Percentiles rank a stretch among this genome's conserved stretches.
Conservation (phyloP, 257 asterid genomes). For the Marsdenia floribunda region DNA sequence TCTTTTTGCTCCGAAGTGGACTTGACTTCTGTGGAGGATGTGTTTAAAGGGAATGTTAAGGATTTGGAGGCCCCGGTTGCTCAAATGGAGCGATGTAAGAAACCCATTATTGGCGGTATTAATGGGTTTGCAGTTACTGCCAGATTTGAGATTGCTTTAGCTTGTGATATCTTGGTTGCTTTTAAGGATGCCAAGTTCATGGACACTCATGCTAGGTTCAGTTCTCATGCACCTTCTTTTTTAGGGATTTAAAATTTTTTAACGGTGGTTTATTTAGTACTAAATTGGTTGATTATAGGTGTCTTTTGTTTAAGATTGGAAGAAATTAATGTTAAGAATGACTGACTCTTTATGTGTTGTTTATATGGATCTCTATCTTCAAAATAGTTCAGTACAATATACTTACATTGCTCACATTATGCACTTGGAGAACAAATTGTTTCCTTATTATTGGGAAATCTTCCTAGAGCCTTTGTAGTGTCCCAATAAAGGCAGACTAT, state of each 20-base stretch:
- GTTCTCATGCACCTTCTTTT: neutral
- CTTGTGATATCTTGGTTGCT: conserved; percentile 86
- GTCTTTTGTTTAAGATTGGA: neutral
- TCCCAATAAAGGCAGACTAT: neutral
- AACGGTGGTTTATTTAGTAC: neutral
- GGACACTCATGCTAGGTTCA: conserved; percentile 89
- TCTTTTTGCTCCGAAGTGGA: conserved; percentile 93
- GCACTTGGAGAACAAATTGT: neutral
- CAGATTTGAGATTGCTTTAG: conserved; percentile 86
- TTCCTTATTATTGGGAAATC: neutral
- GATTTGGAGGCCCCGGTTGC: conserved; percentile 68
- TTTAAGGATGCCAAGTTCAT: conserved; percentile 82
- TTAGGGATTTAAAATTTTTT: neutral
- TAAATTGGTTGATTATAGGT: neutral
- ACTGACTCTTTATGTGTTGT: neutral
- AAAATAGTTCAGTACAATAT: neutral
- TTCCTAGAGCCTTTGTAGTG: neutral
- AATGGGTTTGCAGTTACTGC: conserved; percentile 93
- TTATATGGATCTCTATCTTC: neutral
- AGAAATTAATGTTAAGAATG: neutral
- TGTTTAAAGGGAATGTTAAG: conserved; percentile 82
- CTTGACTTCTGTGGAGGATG: conserved; percentile 84
- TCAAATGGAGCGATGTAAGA: conserved; percentile 80
- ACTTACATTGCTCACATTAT: neutral
- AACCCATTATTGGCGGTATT: conserved; percentile 87